A percentile compares a stretch with the other conserved stretches of the same genome.
These are phyloP conservation scores for Bodo saltans DNA, from an alignment of 78 protist genomes.

Conservation along the genomic window DNA sequence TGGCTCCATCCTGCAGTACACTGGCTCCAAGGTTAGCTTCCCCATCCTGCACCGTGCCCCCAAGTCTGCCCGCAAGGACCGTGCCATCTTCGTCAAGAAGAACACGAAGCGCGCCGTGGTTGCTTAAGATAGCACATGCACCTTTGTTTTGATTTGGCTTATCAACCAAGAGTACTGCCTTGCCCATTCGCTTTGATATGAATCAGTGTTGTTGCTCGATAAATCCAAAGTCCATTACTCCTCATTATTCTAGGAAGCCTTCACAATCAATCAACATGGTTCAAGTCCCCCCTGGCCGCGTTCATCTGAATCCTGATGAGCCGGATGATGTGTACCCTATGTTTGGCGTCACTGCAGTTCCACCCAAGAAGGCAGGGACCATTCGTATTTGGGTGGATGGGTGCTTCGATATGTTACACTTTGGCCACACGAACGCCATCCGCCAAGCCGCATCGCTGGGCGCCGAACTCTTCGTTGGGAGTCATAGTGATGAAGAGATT, in stretches of 20 bases:
- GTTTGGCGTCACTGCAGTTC: neutral
- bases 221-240: too few relatives aligned
- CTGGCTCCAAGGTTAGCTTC: neutral
- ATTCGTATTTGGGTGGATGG: conserved; percentile 29
- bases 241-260: too few relatives aligned
- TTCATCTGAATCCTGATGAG: neutral
- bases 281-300: neutral
- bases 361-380: conserved; percentile 1
- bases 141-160: neutral
- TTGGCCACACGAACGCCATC: conserved; percentile 16
- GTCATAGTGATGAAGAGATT: conserved; percentile 86
- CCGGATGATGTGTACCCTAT: neutral
- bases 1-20: neutral
- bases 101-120: neutral
- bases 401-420: conserved; percentile 87
- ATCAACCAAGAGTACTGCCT: neutral
- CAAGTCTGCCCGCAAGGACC: neutral
- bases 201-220: neutral
- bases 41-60: neutral
- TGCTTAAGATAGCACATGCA: neutral
- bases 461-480: conserved; percentile 79
- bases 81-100: neutral
- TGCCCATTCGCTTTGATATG: neutral
- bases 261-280: neutral
- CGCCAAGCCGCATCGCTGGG: conserved; percentile 62